Percentiles rank a stretch among this genome's conserved stretches.
Evolutionary conservation across 176 grass and related monocot species (phyloP).

Genomic region (Aegilops longissima): DNA sequence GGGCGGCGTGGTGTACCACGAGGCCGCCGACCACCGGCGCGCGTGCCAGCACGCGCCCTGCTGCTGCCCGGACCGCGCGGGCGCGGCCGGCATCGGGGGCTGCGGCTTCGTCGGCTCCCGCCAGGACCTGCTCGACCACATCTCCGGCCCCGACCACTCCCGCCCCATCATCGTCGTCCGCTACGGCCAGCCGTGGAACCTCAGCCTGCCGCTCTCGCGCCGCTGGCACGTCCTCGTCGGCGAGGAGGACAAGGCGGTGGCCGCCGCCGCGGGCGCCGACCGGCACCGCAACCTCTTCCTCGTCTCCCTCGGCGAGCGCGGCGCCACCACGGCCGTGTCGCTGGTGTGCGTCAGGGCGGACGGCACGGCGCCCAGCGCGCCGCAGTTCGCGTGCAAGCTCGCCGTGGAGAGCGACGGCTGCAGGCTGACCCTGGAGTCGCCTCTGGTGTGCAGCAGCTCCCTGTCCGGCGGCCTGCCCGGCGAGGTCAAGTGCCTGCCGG

Average conservation of each 20-base stretch:
- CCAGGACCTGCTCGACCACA: slow-evolving; percentile 5
- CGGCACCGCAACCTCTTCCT: slow-evolving; percentile 6
- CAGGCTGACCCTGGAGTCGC: not conserved
- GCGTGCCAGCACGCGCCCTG: slow-evolving; percentile 2
- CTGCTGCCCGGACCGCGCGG: not conserved
- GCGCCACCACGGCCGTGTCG: not conserved
- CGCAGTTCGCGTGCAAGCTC: slow-evolving; percentile 15
- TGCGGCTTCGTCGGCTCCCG: slow-evolving; percentile 18
- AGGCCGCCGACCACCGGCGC: not conserved
- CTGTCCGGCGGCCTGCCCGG: not conserved
- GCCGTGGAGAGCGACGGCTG: slow-evolving; percentile 2
- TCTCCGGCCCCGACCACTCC: slow-evolving; percentile 14
- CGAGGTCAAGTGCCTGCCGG: not conserved
- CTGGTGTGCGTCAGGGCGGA: slow-evolving; percentile 11
- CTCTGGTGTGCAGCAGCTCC: not conserved
- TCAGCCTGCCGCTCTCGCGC: slow-evolving; percentile 1
- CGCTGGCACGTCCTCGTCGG: slow-evolving; percentile 6
- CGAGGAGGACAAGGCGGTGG: not conserved
- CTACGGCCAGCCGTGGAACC: slow-evolving; percentile 18
- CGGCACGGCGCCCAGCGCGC: not conserved
- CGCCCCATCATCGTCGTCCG: slow-evolving; percentile 10
- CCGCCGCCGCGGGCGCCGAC: not conserved
- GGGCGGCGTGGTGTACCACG: not conserved
- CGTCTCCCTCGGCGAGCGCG: not conserved
- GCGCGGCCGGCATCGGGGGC: not conserved